phyloP scores from a whole-genome alignment of 495 filamentous ascomycete genomes.

The Podospora pseudocomata region DNA sequence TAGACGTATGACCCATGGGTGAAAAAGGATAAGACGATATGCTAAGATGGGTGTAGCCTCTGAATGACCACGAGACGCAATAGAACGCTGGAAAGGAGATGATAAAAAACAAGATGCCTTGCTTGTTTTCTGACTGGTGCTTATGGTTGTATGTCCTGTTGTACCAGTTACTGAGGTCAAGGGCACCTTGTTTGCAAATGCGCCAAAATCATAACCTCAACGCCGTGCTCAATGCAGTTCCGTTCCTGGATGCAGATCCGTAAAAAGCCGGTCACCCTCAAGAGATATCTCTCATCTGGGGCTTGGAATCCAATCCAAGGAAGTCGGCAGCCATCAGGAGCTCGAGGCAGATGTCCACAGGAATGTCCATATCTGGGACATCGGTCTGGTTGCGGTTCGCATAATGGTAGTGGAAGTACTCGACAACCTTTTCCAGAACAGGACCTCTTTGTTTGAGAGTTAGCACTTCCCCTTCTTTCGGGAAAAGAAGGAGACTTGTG shows the following conservation, averaged over 20 bases:
- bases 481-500: not conserved
- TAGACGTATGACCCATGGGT: conserved; percentile 68
- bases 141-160: not conserved
- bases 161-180: not conserved
- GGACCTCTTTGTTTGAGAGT: conserved; percentile 54
- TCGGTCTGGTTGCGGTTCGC: conserved; percentile 71
- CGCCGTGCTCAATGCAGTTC: not conserved
- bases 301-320: conserved; percentile 45
- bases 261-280: not conserved
- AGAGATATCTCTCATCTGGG: not conserved
- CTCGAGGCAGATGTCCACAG: conserved; percentile 84
- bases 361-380: conserved; percentile 87
- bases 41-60: conserved; percentile 52
- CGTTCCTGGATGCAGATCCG: not conserved
- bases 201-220: not conserved
- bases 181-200: not conserved
- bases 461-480: conserved; percentile 4
- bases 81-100: not conserved
- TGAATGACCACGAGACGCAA: not conserved
- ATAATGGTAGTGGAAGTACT: conserved; percentile 88
- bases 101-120: not conserved
- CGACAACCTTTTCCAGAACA: conserved; percentile 84
- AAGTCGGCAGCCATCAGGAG: conserved; percentile 89
- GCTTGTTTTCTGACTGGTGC: not conserved
- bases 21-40: conserved; percentile 61